Evolutionary conservation across 2,329 filamentous ascomycete genomes (phyloP).

Genomic region (Xylariales sp.): DNA sequence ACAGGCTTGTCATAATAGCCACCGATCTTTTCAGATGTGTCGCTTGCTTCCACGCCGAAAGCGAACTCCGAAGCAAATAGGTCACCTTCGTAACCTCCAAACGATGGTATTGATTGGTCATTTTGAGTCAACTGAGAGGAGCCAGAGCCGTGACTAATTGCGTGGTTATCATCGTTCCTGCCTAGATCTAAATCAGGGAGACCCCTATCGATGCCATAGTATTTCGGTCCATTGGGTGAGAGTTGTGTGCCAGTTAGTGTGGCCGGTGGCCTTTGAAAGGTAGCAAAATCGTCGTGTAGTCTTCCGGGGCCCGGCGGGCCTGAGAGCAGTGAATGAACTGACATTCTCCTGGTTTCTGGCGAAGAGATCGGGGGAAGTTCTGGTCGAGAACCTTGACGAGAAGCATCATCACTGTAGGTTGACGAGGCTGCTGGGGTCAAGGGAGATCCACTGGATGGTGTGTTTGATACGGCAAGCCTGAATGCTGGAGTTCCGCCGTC

Average conservation of each 20-base stretch:
- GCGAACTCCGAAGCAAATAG: slow-evolving; percentile 37
- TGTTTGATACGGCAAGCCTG: slow-evolving; percentile 18
- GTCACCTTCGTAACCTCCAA: slow-evolving; percentile 29
- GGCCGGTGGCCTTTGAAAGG: slow-evolving; percentile 18
- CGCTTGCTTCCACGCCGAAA: slow-evolving; percentile 40
- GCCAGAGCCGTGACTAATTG: slow-evolving; percentile 51
- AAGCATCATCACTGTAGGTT: slow-evolving; percentile 32
- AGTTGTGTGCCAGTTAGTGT: slow-evolving; percentile 17
- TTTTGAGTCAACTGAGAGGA: slow-evolving; percentile 24
- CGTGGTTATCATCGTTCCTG: slow-evolving; percentile 65
- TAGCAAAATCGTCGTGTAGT: slow-evolving; percentile 15
- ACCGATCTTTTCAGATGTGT: slow-evolving; percentile 51
- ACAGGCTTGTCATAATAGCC: slow-evolving; percentile 70
- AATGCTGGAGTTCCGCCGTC: slow-evolving; percentile 20
- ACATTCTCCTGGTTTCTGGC: slow-evolving; percentile 40
- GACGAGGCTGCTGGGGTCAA: slow-evolving; percentile 36
- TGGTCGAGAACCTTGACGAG: slow-evolving; percentile 15
- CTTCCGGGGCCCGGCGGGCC: slow-evolving; percentile 35
- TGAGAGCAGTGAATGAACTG: slow-evolving; percentile 61
- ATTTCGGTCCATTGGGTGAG: slow-evolving; percentile 33
- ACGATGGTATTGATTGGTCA: slow-evolving; percentile 17
- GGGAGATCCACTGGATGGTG: slow-evolving; percentile 26
- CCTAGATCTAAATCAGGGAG: slow-evolving; percentile 65
- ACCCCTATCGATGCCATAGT: slow-evolving; percentile 70
- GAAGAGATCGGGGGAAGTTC: slow-evolving; percentile 14